Evolutionary conservation across 148 eudicot species (phyloP).

Genomic region (Nyssa sinensis): DNA sequence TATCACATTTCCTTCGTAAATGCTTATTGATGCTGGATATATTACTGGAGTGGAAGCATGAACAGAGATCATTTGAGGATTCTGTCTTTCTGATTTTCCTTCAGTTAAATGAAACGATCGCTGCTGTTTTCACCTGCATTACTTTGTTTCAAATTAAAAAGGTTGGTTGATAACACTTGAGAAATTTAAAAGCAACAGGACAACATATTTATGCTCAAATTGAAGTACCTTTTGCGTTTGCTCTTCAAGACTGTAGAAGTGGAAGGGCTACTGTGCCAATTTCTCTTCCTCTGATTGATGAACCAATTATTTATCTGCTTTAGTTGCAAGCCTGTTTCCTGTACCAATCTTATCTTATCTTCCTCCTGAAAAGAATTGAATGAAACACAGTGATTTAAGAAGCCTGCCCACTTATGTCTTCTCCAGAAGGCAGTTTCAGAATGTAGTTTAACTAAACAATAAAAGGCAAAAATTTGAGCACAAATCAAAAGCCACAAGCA

Average conservation of each 20-base stretch:
- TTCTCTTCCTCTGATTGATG: conserved; percentile 78
- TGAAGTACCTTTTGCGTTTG: conserved; percentile 75
- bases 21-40: neutral
- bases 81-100: conserved; percentile 1
- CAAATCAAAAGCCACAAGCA: no score
- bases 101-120: conserved; percentile 27
- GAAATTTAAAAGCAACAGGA: neutral
- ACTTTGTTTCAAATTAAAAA: conserved; percentile 23
- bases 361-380: conserved; percentile 46
- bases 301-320: conserved; percentile 91
- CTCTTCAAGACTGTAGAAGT: conserved; percentile 59
- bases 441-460: no score
- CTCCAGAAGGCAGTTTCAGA: no score
- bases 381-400: neutral
- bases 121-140: conserved; percentile 38
- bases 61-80: neutral
- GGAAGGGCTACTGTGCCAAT: conserved; percentile 85
- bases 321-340: conserved; percentile 78
- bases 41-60: conserved; percentile 4
- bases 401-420: no score
- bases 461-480: no score
- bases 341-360: conserved; percentile 75
- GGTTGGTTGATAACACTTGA: conserved; percentile 16
- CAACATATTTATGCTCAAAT: neutral
- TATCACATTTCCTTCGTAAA: neutral